These are phyloP conservation scores for Mycena olivaceomarginata DNA, from an alignment of 768 basidiomycete genomes.

Conservation along the genomic window DNA sequence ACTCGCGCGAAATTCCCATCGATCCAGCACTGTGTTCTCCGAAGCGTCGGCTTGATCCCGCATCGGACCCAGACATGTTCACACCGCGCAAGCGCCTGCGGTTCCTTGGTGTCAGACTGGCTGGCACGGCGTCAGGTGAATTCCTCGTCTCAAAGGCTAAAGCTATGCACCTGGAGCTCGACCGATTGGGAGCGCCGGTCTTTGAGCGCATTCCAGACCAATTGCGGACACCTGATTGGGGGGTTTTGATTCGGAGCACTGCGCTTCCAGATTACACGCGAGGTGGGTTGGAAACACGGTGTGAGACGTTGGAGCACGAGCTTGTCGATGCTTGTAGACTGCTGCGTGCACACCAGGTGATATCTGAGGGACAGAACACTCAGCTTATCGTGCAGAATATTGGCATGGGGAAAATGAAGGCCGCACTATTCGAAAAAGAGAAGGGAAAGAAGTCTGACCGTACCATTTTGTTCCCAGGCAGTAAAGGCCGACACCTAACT, in stretches of 20 bases:
- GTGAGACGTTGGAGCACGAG: constrained; percentile 2
- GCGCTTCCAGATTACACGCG: background rate
- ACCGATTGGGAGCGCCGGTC: constrained; percentile 1
- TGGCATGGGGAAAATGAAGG: too few species aligned
- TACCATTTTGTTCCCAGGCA: too few species aligned
- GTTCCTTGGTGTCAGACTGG: background rate
- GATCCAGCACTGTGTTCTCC: background rate
- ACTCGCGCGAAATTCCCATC: too few species aligned
- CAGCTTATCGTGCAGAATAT: too few species aligned
- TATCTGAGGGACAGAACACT: too few species aligned
- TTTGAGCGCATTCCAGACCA: background rate
- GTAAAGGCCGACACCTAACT: too few species aligned
- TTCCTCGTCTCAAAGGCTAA: background rate
- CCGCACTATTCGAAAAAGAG: too few species aligned
- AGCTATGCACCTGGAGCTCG: background rate
- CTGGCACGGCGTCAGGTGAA: background rate
- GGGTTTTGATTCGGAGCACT: background rate
- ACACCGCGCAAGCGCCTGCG: background rate
- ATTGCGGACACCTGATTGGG: background rate
- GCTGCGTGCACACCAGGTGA: constrained; percentile 14
- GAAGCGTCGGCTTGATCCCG: background rate
- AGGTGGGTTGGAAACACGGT: background rate
- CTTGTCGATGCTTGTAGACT: constrained; percentile 20
- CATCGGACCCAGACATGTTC: background rate
- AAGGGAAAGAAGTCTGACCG: too few species aligned